These are phyloP conservation scores for Venturia effusa DNA, from an alignment of 2,329 filamentous ascomycete species.

Conservation along the genomic window DNA sequence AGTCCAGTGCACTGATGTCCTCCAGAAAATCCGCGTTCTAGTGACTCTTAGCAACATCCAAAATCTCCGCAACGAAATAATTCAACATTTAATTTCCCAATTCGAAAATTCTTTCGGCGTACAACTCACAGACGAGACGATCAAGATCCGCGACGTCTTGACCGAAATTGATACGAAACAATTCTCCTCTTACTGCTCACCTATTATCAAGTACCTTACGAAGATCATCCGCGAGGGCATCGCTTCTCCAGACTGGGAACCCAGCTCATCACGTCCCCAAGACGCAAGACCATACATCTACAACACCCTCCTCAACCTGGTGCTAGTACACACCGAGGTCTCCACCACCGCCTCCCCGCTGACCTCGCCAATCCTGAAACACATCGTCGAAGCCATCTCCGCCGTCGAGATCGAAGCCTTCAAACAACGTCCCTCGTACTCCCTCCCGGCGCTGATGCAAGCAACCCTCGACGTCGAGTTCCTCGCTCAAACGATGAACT, in stretches of 20 bases:
- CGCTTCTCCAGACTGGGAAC: constrained; percentile 59
- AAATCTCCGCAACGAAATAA: constrained; percentile 66
- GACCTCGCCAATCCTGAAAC: constrained; percentile 70
- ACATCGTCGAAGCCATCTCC: constrained; percentile 74
- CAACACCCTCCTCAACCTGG: constrained; percentile 70
- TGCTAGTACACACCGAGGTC: constrained; percentile 77
- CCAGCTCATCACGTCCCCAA: constrained; percentile 46
- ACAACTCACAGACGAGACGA: constrained; percentile 85
- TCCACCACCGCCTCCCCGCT: constrained; percentile 52
- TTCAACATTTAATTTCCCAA: constrained; percentile 79
- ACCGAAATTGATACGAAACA: constrained; percentile 81
- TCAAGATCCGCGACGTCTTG: constrained; percentile 83
- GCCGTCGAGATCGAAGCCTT: constrained; percentile 75
- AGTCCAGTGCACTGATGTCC: not conserved
- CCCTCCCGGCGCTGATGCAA: constrained; percentile 80
- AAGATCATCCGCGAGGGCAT: constrained; percentile 66
- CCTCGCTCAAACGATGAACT: constrained; percentile 80
- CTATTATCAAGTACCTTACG: constrained; percentile 57
- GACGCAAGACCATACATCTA: constrained; percentile 85
- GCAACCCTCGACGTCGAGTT: constrained; percentile 97
- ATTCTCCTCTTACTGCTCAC: constrained; percentile 84
- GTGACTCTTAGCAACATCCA: constrained; percentile 89
- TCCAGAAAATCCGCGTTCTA: constrained; percentile 80
- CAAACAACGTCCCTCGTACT: constrained; percentile 52
- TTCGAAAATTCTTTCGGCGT: constrained; percentile 93